Evolutionary conservation across 2,329 filamentous ascomycete species (phyloP), one percentile per base, ranked within the genome.

Genomic region (Colletotrichum orchidophilum): DNA sequence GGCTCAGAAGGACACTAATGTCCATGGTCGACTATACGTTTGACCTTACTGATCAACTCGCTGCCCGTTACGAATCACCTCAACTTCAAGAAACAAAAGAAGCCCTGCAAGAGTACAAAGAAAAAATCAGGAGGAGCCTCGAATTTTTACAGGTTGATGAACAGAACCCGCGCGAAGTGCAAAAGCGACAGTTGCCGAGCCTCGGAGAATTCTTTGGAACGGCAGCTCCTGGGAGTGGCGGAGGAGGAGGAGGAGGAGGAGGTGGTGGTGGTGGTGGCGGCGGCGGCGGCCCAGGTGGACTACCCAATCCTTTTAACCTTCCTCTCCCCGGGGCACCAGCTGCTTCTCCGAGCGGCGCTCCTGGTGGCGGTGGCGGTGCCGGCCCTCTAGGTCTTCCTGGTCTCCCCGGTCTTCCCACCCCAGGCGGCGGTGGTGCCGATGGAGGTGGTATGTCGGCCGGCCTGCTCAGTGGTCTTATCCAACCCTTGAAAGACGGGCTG

Each of bases 1-100:
- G 61, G 35, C 62, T 74, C 11, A 60, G 68, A 1, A 64, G 68
- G 27, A 72, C 68, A 1, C 50, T 74, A 4, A 33, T 74, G 50
- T 57, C 63, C n/a, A 63, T 74, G 61, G 72, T 74, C 2, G 73
- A 74, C 33, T 66, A 70, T 35, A 73, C 62, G 4, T 62, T 61
- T 13, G 73, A 74, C 5, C 33, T 74, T 13, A 72, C 73, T 1
- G 62, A 70, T 2, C 39, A 63, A 9, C 55, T 74, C 1, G 72
- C 59, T 3, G 49, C 61, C 1, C 68, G 58, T 3, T 66, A 72
- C 35, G 71, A 73, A 5, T 53, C 64, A 3, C 50, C 68, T 3
- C 58, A 72, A 13, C 29, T 73, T 2, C 64, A 58, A 35, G 62
- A 72, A 52, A 73, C 73, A 2, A 65, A 24, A 12, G 68, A 73